phyloP scores from a whole-genome alignment of 2,329 filamentous ascomycete species.

The Diatrype stigma region DNA sequence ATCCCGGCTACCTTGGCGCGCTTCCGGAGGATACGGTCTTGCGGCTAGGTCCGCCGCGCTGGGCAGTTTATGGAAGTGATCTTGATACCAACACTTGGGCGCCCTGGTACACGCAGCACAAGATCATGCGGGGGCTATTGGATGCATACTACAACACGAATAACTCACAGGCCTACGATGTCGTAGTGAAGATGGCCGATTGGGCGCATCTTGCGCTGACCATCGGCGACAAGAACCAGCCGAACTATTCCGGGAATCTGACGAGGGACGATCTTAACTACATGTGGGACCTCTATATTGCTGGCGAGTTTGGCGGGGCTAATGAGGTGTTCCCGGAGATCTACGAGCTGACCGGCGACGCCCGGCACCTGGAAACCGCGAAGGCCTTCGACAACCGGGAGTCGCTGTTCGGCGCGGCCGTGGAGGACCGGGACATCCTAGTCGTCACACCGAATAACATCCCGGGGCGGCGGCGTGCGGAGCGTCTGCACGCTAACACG shows the following conservation, averaged over 20 bases:
- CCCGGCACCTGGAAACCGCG: constrained; percentile 23
- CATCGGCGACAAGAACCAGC: constrained; percentile 28
- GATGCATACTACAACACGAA: constrained; percentile 32
- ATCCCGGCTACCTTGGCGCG: constrained; percentile 27
- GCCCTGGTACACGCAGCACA: constrained; percentile 31
- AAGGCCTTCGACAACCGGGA: constrained; percentile 29
- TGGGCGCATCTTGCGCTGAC: constrained; percentile 30
- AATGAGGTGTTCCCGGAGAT: constrained; percentile 31
- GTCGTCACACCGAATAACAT: constrained; percentile 23
- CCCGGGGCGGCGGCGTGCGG: constrained; percentile 24
- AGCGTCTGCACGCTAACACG: constrained; percentile 27
- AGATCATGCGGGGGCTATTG: constrained; percentile 29
- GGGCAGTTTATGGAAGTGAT: constrained; percentile 27
- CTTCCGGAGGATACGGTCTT: constrained; percentile 29
- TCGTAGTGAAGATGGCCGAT: constrained; percentile 28
- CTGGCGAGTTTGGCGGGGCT: constrained; percentile 27
- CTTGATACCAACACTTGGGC: constrained; percentile 27
- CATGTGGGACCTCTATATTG: constrained; percentile 32
- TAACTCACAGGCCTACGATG: constrained; percentile 23
- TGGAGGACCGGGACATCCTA: constrained; percentile 25
- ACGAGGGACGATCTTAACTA: constrained; percentile 29
- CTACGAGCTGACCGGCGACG: constrained; percentile 26
- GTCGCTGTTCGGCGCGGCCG: constrained; percentile 26
- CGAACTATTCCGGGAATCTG: constrained; percentile 26
- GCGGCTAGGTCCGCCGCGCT: constrained; percentile 28